Evolutionary conservation across 2,329 filamentous ascomycete species (phyloP), one percentile per base, ranked within the genome.

Genomic region (Akanthomyces lecanii): DNA sequence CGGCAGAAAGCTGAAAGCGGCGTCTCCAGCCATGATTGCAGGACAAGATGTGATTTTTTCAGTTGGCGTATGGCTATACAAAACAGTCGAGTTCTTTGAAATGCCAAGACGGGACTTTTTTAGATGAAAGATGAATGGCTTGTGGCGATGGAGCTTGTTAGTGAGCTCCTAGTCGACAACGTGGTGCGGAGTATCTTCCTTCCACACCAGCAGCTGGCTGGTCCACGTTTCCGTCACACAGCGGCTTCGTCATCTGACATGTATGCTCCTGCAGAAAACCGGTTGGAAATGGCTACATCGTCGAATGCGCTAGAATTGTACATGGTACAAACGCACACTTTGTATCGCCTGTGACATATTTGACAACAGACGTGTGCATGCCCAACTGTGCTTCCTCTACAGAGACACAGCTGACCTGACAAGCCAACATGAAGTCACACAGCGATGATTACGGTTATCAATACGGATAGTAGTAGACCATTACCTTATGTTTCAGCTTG

Each of bases 1-100:
- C 28, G 90, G 87, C 65, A 94, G 80, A 76, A 94, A 91, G 50
- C 82, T 80, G 70, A 88, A 83, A 50, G 82, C 73, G 44, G 81
- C 77, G 72, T 82, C 73, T 47, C 78, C 67, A 30, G 55, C 62
- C 62, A 63, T 63, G 38, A n/a, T 54, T 55, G 3, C 18, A 16
- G n/a, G 2, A 18, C 10, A 21, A 12, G 4, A 5, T 21, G 14
- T 23, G 21, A 45, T 18, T 42, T 54, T 21, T 14, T 58, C 44
- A 7, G 23, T 21, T 21, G 25, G 11, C 21, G 10, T 42, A 16
- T 40, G 8, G 33, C 3, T 5, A 23, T 23, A 23, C 5, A n/a
- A 40, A 59, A 21, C 16, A 23, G 21, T 2, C 14, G 28, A n/a
- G n/a, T 11, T 7, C 33, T 36, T 12, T 61, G 48, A 61, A 61